Evolutionary conservation across 164 flowering plant genomes (phyloP), one percentile per base, ranked within the genome.

Genomic region (Berberis thunbergii): DNA sequence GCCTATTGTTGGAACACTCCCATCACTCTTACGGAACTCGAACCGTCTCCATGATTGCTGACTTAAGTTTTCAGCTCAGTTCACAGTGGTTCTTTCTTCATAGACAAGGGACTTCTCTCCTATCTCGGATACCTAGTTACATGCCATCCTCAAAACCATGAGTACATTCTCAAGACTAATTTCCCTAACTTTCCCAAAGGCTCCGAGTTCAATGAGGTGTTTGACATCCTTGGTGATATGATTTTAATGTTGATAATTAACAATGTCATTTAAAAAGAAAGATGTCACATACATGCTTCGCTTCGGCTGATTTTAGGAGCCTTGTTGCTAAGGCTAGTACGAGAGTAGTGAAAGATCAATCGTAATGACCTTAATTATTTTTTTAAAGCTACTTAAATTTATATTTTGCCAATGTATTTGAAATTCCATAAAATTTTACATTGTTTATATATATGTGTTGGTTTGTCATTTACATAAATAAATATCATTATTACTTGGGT

Each of bases 91-190:
- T 56, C 59, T 26, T 56, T 39, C 10, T 41, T 56, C 7, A 9
- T 56, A 6, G 39, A 38, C 5, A 41, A 26, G 0, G 9, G 9
- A 5, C 2, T 26, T 41, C 4, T 56, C 43, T 56, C 59, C 5
- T 7, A 56, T 38, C 41, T 56, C 4, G 39, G 10, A 5, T 56
- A 13, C 59, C 8, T 56, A 9, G 59, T 56, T 10, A 56, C 59
- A 9, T 56, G 59, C 41, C 59, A 56, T 38, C 59, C 59, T 41
- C 6, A 56, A 56, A 56, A 56, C 41, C 9, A 4, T 38, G 59
- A 56, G 4, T 56, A 56, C 59, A 56, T 56, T 1, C 59, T 56
- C 43, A 56, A 56, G 39, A 56, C 59, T 26, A 56, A 56, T 26
- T 56, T 56, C 10, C 4, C 59, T 9, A 56, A 56, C 10, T 56